Evolutionary conservation across 306 rosid species (phyloP).

Genomic region (Acacia melanoxylon): DNA sequence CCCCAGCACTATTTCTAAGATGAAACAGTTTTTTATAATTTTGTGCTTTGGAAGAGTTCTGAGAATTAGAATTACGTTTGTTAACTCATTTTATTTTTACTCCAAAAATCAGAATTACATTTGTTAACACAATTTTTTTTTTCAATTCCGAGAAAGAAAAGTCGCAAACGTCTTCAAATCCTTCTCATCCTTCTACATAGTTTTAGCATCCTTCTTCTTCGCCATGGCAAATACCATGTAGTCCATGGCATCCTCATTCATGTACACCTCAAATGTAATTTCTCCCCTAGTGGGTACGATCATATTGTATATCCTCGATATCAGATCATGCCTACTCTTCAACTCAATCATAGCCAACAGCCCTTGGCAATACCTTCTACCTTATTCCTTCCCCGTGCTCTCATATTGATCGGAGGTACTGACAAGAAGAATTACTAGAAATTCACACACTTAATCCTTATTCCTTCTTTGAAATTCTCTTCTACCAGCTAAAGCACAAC

Average conservation of each 20-base stretch:
- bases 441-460: background rate
- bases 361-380: conserved; percentile 89
- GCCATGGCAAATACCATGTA: conserved; percentile 83
- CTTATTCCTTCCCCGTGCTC: conserved; percentile 2
- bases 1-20: no score
- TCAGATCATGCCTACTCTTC: conserved; percentile 91
- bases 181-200: conserved; percentile 81
- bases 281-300: conserved; percentile 76
- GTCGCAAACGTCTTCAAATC: conserved; percentile 81
- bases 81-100: no score
- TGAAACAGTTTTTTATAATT: no score
- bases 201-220: conserved; percentile 80
- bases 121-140: no score
- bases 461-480: background rate
- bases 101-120: no score
- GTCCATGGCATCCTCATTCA: conserved; percentile 95
- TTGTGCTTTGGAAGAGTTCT: no score
- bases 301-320: conserved; percentile 70
- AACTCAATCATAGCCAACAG: conserved; percentile 85
- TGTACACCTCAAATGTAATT: conserved; percentile 71
- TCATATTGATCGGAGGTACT: background rate
- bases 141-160: conserved; percentile 28
- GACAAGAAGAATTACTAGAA: background rate
- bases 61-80: no score
- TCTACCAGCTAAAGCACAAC: background rate